Base-by-base conservation (phyloP, 2,329 filamentous ascomycete genomes). In the Phialophora tarda region DNA sequence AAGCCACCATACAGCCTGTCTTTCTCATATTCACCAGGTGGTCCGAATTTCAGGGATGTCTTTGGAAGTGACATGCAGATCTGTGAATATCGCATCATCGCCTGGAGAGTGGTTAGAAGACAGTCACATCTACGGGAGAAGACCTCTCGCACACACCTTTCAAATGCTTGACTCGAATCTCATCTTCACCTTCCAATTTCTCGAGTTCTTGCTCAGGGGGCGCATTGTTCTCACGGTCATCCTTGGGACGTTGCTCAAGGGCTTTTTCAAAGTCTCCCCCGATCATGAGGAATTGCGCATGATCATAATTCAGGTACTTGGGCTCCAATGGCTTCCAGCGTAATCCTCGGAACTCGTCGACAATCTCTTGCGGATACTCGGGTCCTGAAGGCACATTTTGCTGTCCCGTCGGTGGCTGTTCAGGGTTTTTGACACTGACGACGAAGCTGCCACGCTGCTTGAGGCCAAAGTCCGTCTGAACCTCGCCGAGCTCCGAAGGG, bases 371-470 rank as follows among this genome's bases (percentile, higher is more conserved):
- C 0, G 91, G 86, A 77, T 89, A 96, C 2, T 90, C 85, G 0
- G 92, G 87, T 0, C 80, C 82, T 66, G 91, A 80, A 0, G 87
- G 86, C 0, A 96, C 80, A 54, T 82, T 83, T 0, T 87, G 85
- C 0, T 87, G 85, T 2, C 85, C 82, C 0, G 91, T 91, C 0
- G 88, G 87, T 2, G 87, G 83, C 41, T 84, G 87, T 63, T 89
- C 83, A 0, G 93, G 93, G 72, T 96, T 97, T 79, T 93, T 92
- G 32, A 91, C 88, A 71, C 88, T 91, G 60, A 94, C 78, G 60
- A 94, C 85, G 77, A 93, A 96, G 76, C 89, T 91, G 0, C 91
- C 92, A 71, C 89, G 87, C 34, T 86, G 79, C 47, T 84, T 82
- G 6, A 97, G 76, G 0, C 93, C 92, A 12, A 97, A 83, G 64